Evolutionary conservation across 257 asterid species (phyloP).

Genomic region (Solanum raphanifolium): DNA sequence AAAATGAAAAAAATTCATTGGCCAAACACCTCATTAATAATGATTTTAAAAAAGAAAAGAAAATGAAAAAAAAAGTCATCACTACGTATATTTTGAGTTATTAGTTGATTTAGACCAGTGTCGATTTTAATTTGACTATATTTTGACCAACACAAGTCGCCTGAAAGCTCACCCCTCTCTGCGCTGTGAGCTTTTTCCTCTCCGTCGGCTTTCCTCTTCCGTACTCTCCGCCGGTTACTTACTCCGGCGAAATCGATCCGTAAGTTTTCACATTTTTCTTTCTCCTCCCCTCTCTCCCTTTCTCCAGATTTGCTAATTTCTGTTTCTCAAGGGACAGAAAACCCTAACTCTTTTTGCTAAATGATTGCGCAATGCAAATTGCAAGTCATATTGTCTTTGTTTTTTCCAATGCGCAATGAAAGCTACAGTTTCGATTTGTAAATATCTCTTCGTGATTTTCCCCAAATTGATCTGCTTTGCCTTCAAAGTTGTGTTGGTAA

Average conservation of each 20-base stretch:
- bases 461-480: background rate
- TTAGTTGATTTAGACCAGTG: background rate
- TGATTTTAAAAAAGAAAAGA: background rate
- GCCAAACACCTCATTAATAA: background rate
- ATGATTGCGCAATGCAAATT: background rate
- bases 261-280: background rate
- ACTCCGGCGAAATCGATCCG: background rate
- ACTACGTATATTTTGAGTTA: background rate
- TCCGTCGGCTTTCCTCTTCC: background rate
- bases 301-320: background rate
- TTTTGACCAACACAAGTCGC: background rate
- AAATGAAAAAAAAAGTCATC: background rate
- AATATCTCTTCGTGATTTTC: background rate
- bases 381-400: background rate
- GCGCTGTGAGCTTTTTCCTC: background rate
- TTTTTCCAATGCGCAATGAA: background rate
- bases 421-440: background rate
- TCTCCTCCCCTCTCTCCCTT: background rate
- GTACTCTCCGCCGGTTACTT: background rate
- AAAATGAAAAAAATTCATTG: background rate
- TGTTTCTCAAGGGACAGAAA: background rate
- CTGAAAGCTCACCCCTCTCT: background rate
- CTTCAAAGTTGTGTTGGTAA: background rate
- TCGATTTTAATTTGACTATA: background rate
- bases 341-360: background rate